phyloP scores from a whole-genome alignment of 768 basidiomycete species.

The Tricholoma matsutake region DNA sequence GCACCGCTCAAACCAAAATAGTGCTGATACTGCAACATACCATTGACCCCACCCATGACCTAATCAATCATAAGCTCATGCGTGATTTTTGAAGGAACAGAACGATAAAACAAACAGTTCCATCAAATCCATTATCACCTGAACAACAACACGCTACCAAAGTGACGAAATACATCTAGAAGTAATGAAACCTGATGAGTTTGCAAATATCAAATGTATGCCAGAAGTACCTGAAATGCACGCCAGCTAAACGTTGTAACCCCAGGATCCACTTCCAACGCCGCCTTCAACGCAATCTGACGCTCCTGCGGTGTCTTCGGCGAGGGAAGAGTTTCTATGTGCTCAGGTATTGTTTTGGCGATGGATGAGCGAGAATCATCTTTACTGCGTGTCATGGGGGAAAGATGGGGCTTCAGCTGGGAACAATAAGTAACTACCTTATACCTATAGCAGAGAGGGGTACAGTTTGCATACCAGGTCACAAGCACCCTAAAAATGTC shows the following conservation, averaged over 20 bases:
- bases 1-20: slow-evolving; percentile 45
- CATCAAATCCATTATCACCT: slow-evolving; percentile 52
- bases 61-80: slow-evolving; percentile 12
- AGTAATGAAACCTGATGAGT: not conserved
- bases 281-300: slow-evolving; percentile 37
- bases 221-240: slow-evolving; percentile 33
- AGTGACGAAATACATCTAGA: slow-evolving; percentile 45
- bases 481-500: not conserved
- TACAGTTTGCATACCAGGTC: not conserved
- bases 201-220: not conserved
- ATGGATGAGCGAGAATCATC: slow-evolving; percentile 19
- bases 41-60: slow-evolving; percentile 54
- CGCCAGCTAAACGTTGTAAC: slow-evolving; percentile 32
- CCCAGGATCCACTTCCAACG: slow-evolving; percentile 41
- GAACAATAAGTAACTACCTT: not conserved
- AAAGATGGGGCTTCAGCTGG: not conserved
- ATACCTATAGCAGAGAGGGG: not conserved
- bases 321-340: slow-evolving; percentile 9
- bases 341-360: slow-evolving; percentile 20
- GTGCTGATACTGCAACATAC: slow-evolving; percentile 44
- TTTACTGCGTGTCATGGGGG: slow-evolving; percentile 9
- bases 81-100: not conserved
- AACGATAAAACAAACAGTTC: slow-evolving; percentile 35
- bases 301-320: slow-evolving; percentile 37
- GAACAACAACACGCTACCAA: slow-evolving; percentile 47